Evolutionary conservation across 2,329 filamentous ascomycete genomes (phyloP).

Genomic region (Ophiostoma angusticollis): DNA sequence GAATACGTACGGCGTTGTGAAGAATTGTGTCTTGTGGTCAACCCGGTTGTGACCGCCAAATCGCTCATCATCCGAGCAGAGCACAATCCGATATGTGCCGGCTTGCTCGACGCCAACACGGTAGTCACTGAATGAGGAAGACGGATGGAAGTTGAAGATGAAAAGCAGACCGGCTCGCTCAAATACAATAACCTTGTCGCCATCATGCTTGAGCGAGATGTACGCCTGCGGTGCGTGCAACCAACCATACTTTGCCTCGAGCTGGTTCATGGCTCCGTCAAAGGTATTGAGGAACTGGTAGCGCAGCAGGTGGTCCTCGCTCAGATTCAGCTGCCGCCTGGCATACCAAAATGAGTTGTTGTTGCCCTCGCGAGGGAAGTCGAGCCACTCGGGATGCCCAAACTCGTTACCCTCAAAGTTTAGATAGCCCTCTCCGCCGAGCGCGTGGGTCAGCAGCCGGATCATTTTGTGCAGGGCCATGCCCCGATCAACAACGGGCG

Average conservation of each 20-base stretch:
- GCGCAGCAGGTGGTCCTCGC: slow-evolving; percentile 71
- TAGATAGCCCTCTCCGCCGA: slow-evolving; percentile 92
- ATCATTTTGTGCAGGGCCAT: slow-evolving; percentile 97
- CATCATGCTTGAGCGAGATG: slow-evolving; percentile 85
- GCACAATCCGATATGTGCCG: slow-evolving; percentile 76
- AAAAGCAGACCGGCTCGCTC: slow-evolving; percentile 83
- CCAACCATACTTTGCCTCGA: slow-evolving; percentile 86
- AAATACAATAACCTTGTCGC: slow-evolving; percentile 90
- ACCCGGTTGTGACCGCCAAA: slow-evolving; percentile 73
- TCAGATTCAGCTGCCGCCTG: slow-evolving; percentile 82
- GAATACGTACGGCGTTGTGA: slow-evolving; percentile 56
- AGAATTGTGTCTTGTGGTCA: slow-evolving; percentile 71
- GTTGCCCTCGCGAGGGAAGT: slow-evolving; percentile 91
- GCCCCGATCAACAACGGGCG: slow-evolving; percentile 77
- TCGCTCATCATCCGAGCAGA: slow-evolving; percentile 65
- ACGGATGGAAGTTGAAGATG: slow-evolving; percentile 91
- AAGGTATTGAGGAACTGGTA: slow-evolving; percentile 92
- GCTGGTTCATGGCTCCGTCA: slow-evolving; percentile 79
- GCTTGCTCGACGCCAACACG: slow-evolving; percentile 73
- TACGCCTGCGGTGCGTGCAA: slow-evolving; percentile 75
- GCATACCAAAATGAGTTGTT: slow-evolving; percentile 91
- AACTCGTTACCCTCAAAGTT: slow-evolving; percentile 99
- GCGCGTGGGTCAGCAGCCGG: slow-evolving; percentile 74
- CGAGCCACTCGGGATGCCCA: slow-evolving; percentile 96
- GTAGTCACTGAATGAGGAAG: slow-evolving; percentile 79